phyloP scores from a whole-genome alignment of 1,284 basidiomycete genomes.

The Trametes sp. region DNA sequence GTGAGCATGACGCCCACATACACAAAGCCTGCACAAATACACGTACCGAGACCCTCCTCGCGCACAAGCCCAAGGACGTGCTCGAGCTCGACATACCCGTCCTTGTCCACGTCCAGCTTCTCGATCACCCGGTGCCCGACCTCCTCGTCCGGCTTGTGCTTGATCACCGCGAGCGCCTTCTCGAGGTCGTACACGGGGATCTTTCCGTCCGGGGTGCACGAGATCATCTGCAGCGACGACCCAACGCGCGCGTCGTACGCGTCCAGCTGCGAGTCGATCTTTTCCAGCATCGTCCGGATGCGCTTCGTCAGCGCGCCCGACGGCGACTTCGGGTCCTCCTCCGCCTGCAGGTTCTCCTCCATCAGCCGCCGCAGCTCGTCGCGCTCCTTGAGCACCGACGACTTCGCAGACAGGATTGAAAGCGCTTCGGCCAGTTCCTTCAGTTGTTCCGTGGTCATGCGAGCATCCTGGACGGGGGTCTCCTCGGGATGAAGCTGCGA shows the following conservation, averaged over 20 bases:
- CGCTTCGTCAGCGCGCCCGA: slow-evolving; percentile 90
- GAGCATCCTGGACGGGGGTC: slow-evolving; percentile 68
- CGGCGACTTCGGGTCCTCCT: slow-evolving; percentile 86
- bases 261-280: slow-evolving; percentile 93
- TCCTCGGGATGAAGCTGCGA: slow-evolving; percentile 56
- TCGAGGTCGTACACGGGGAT: slow-evolving; percentile 92
- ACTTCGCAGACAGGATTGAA: slow-evolving; percentile 91
- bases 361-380: slow-evolving; percentile 90
- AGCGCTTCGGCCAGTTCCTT: slow-evolving; percentile 94
- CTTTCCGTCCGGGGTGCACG: slow-evolving; percentile 90
- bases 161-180: slow-evolving; percentile 92
- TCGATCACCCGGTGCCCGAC: slow-evolving; percentile 90
- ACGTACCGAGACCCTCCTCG: slow-evolving; percentile 79
- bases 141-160: slow-evolving; percentile 92
- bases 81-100: slow-evolving; percentile 92
- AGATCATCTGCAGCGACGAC: slow-evolving; percentile 92
- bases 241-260: slow-evolving; percentile 95
- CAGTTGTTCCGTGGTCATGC: slow-evolving; percentile 98
- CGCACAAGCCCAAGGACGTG: slow-evolving; percentile 82
- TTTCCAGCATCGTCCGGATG: slow-evolving; percentile 94
- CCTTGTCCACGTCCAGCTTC: slow-evolving; percentile 96
- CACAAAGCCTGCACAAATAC: slow-evolving; percentile 1
- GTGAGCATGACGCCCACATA: slow-evolving; percentile 20
- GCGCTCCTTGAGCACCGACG: slow-evolving; percentile 96
- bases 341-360: slow-evolving; percentile 90